Base-by-base conservation (phyloP, 495 filamentous ascomycete genomes). In the Penicillium dipodomyicola region DNA sequence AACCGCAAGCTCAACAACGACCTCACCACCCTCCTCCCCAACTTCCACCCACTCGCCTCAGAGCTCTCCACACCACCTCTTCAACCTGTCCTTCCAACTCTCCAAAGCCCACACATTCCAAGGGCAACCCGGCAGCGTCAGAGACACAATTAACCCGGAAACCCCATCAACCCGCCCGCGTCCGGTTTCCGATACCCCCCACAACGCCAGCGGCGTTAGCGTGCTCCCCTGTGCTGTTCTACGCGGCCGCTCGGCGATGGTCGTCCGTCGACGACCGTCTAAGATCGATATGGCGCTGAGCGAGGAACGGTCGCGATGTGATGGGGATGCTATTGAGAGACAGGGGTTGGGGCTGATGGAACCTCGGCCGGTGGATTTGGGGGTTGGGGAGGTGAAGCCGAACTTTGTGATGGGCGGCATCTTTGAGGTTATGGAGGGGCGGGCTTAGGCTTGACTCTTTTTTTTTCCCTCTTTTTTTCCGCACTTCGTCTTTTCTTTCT, bases 341-440 rank as follows among this genome's bases (percentile, higher is more conserved):
- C 59, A 74, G 59, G 75, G 76, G 2, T 52, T 79, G 41, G 66
- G 72, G 41, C 60, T 79, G n/a, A 72, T 79, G 69, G 76, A 79
- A 60, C 76, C 76, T 3, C 60, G 75, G 30, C 74, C 75, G 0
- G 71, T 77, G 12, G 74, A 76, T 33, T 65, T 67, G 62, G 20
- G 49, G 17, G 17, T 29, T 20, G 52, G 52, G 22, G 52, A 54
- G 22, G 22, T 47, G 46, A 71, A 69, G 52, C 74, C 71, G 14
- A 58, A 68, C 8, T 74, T 72, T 54, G 76, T 79, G 6, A 77
- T 79, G 72, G 73, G 73, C 17, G 76, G 76, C 10, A 79, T 79
- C 27, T 73, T 77, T 55, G 76, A 79, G 61, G 73, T 77, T n/a
- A 76, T 79, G 76, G 76, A 79, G 43, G 76, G 73, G 4, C 57